Base-by-base conservation (phyloP, 306 rosid genomes). In the Hippophae tibetana region DNA sequence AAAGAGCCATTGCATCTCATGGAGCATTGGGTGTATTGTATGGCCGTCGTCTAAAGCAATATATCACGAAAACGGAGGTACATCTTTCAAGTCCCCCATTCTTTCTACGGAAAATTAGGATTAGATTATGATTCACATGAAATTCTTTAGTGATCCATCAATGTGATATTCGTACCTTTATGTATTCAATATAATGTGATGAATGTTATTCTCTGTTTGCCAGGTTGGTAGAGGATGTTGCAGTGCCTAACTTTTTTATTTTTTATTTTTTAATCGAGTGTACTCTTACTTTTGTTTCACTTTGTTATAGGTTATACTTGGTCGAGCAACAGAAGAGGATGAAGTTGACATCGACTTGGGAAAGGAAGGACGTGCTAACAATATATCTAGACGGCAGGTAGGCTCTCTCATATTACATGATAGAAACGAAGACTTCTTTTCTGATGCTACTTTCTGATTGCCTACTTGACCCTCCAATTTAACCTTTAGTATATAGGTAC, bases 371-470 rank as follows among this genome's bases (percentile, higher is more conserved):
- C 60, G 13, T 10, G 85, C 86, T 60, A 82, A 70, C 79, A 81
- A 79, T 71, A 82, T 86, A 72, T 89, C 97, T 56, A 79, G 97
- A 67, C 82, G 80, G 68, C 97, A 89, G 79, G 97, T 89, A 63
- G 65, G 82, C 47, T 65, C 57, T 52, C 3, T 62, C 11, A 46
- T 50, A 52, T 70, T 61, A 31, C 31, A 64, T 60, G 45, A 64
- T 5, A 58, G 42, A 65, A 60, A 27, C 55, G 7, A 58, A 44
- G 71, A 53, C 47, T 48, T n/a, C 46, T 58, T 23, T 60, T 11
- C 60, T 65, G 69, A 31, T 43, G 53, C 42, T 57, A 45, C 38
- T 64, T 26, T 10, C 43, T 43, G 11, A 18, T 50, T 61, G 52
- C 71, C 48, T 62, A 49, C 63, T 55, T 58, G 58, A 66, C 44